These are phyloP conservation scores for Salicornia ramosissima DNA, from an alignment of 148 eudicot genomes.

Conservation along the genomic window DNA sequence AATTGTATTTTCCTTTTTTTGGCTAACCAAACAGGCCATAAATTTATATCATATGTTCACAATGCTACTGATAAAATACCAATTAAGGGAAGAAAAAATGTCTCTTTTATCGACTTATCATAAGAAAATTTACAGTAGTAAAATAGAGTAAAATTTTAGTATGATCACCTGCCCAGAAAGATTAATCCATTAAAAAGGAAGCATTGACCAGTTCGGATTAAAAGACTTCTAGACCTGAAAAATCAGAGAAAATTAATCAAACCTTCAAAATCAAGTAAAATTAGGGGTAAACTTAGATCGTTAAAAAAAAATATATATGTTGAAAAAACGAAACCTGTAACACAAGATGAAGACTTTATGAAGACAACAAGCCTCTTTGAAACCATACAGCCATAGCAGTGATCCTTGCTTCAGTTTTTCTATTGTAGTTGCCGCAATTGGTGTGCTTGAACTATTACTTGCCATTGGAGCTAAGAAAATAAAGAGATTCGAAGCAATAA, in stretches of 20 bases:
- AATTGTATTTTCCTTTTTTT: too few relatives aligned
- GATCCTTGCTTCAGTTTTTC: conserved; percentile 47
- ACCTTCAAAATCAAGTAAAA: not conserved
- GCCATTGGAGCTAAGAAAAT: not conserved
- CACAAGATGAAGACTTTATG: conserved; percentile 77
- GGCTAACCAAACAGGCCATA: too few relatives aligned
- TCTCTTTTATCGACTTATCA: too few relatives aligned
- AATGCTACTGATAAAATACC: too few relatives aligned
- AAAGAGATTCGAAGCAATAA: too few relatives aligned
- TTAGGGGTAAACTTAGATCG: not conserved
- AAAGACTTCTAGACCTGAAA: conserved; percentile 64
- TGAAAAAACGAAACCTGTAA: conserved; percentile 42
- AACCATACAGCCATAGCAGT: conserved; percentile 54
- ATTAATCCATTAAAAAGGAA: conserved; percentile 81
- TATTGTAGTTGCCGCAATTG: not conserved
- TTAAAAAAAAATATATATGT: not conserved
- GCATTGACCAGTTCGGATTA: conserved; percentile 78
- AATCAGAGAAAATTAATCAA: not conserved
- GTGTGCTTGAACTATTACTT: not conserved
- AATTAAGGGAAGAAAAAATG: too few relatives aligned
- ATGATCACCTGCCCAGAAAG: conserved; percentile 80
- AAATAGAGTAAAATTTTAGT: too few relatives aligned
- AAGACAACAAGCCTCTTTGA: conserved; percentile 76
- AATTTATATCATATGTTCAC: too few relatives aligned
- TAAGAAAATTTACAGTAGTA: too few relatives aligned